phyloP scores from a whole-genome alignment of 2,329 filamentous ascomycete species.

The Fusarium anthophilum region DNA sequence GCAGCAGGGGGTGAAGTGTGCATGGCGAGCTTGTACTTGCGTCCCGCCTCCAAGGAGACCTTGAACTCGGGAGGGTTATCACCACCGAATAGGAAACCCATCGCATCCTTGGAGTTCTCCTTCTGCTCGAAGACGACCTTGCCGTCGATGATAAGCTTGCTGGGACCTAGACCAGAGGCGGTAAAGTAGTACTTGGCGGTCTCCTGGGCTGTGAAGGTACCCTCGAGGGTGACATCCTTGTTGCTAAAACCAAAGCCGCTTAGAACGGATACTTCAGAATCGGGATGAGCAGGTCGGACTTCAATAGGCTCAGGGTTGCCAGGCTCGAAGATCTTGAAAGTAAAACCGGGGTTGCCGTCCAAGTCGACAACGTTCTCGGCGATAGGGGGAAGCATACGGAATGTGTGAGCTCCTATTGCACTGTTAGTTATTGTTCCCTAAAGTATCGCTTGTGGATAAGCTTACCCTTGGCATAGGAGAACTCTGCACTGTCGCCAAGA shows the following conservation, averaged over 20 bases:
- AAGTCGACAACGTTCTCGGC: conserved; percentile 44
- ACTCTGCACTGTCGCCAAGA: conserved; percentile 40
- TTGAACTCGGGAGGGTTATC: conserved; percentile 45
- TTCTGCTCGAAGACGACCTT: conserved; percentile 46
- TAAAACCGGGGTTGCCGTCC: conserved; percentile 48
- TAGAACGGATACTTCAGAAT: conserved; percentile 40
- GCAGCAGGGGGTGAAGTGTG: conserved; percentile 44
- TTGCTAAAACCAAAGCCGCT: conserved; percentile 34
- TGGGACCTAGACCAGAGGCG: conserved; percentile 45
- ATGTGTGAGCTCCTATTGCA: conserved; percentile 40
- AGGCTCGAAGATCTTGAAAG: conserved; percentile 43
- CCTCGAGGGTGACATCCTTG: conserved; percentile 45
- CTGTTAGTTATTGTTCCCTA: neutral
- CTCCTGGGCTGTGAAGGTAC: conserved; percentile 45
- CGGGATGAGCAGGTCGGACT: conserved; percentile 37
- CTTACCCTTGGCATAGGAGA: conserved; percentile 44
- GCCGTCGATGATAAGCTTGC: conserved; percentile 45
- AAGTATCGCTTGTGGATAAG: neutral
- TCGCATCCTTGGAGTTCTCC: conserved; percentile 45
- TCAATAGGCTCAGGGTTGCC: conserved; percentile 39
- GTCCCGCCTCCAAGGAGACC: conserved; percentile 42
- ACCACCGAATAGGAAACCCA: conserved; percentile 49
- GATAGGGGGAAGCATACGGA: conserved; percentile 38
- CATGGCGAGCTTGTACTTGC: conserved; percentile 46
- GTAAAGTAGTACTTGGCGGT: conserved; percentile 47